Evolutionary conservation across 352 stramenopile genomes (phyloP).

Genomic region (Pythium dissotocum): DNA sequence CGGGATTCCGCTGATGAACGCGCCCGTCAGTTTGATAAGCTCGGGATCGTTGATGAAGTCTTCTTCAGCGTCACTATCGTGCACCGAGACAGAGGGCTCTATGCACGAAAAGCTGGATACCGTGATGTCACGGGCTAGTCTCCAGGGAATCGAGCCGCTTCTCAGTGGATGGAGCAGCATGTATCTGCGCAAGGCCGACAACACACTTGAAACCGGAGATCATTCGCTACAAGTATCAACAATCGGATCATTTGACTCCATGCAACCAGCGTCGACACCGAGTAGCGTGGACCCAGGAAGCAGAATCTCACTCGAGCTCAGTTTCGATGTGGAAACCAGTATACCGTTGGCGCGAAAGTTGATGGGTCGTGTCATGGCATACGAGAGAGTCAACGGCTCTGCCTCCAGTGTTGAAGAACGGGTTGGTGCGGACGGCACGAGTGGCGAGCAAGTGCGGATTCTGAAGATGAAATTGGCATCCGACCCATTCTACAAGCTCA

Average conservation of each 20-base stretch:
- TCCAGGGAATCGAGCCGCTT: background rate
- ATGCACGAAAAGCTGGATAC: background rate
- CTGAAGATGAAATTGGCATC: constrained; percentile 10
- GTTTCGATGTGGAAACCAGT: background rate
- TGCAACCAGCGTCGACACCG: background rate
- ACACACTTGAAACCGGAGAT: background rate
- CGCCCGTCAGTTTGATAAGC: background rate
- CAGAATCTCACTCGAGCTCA: background rate
- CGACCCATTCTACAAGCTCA: constrained; percentile 31
- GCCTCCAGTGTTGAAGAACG: background rate
- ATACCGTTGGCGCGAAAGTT: background rate
- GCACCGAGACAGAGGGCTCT: constrained; percentile 4
- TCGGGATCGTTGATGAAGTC: background rate
- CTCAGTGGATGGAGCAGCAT: constrained; percentile 13
- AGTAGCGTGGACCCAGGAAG: background rate
- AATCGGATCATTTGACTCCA: background rate
- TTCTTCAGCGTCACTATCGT: constrained; percentile 11
- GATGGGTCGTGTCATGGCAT: background rate
- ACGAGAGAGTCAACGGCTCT: background rate
- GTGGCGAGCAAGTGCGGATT: background rate
- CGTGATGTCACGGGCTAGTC: background rate
- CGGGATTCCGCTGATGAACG: background rate
- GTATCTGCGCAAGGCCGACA: background rate
- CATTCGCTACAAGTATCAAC: constrained; percentile 4
- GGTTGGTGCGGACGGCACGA: background rate